Evolutionary conservation across 2,329 filamentous ascomycete genomes (phyloP), one percentile per base, ranked within the genome.

Genomic region (Dactylellina cionopaga): DNA sequence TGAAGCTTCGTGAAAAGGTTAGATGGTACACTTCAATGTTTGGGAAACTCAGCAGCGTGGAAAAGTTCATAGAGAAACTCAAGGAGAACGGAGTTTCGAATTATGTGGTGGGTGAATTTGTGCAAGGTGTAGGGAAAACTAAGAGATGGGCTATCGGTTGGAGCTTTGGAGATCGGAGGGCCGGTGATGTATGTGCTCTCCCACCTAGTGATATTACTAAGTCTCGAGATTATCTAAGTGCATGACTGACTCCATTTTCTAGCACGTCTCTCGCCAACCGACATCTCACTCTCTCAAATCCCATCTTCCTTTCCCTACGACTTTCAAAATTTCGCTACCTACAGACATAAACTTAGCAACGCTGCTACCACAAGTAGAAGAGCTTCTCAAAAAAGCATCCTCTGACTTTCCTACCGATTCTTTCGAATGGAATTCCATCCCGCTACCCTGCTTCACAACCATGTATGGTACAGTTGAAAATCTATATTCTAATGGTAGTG

Each of bases 21-120:
- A 86, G 87, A 71, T 99, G 95, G 95, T 98, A 95, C 80, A 95
- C 90, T 0, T 88, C 89, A 59, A 96, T 98, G 92, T 83, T 98
- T 0, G 93, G 94, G 0, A 96, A 96, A 77, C 82, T 91, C 27
- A 84, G 85, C 0, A 93, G 89, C 75, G 83, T 91, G 2, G 83
- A 90, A 0, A 82, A 83, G 0, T 80, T 89, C 0, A 81, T 96
- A 0, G 83, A 88, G 4, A 83, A 84, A 55, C 82, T 90, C 5
- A 80, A 88, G 2, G 85, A 85, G 13, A 78, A 84, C 7, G 83
- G 81, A 0, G 85, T 96, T 35, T 83, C 83, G 35, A 99, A 98
- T 78, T 97, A 89, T 76, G 93, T 92, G 0, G 87, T 96, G 0
- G 90, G 90, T 0, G 88, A 90, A 74, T 89, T 98, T 75, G 83